These are phyloP conservation scores for Boletellus ananiceps DNA, from an alignment of 768 basidiomycete species.

Conservation along the genomic window DNA sequence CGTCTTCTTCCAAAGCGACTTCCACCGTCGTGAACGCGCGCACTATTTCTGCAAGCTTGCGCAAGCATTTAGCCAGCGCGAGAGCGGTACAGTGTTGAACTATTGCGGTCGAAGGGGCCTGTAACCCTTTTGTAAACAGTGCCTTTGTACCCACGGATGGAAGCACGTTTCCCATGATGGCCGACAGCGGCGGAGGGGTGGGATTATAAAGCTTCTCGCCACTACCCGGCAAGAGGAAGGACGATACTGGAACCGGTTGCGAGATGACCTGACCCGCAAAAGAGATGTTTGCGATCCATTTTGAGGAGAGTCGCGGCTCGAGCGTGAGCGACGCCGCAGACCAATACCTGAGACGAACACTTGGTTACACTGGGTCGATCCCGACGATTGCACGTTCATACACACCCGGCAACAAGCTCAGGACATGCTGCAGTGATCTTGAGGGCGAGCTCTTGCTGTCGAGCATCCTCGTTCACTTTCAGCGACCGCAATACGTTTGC, in stretches of 20 bases:
- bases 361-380: no score
- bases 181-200: slow-evolving; percentile 66
- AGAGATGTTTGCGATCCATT: slow-evolving; percentile 88
- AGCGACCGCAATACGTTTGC: slow-evolving; percentile 66
- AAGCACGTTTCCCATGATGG: slow-evolving; percentile 73
- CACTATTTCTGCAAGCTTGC: slow-evolving; percentile 61
- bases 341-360: slow-evolving; percentile 59
- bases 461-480: slow-evolving; percentile 84
- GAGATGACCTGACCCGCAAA: slow-evolving; percentile 78
- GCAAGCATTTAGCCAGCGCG: slow-evolving; percentile 67
- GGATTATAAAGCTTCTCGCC: slow-evolving; percentile 50
- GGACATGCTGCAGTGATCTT: slow-evolving; percentile 81
- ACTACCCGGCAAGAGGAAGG: slow-evolving; percentile 52
- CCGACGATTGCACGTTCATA: slow-evolving; percentile 15
- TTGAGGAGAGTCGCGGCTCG: slow-evolving; percentile 82
- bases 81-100: slow-evolving; percentile 86
- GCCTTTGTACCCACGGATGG: slow-evolving; percentile 68
- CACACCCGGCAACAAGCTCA: slow-evolving; percentile 74
- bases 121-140: slow-evolving; percentile 79
- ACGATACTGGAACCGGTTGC: slow-evolving; percentile 60
- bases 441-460: slow-evolving; percentile 79
- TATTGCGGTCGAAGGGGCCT: slow-evolving; percentile 55
- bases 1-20: slow-evolving; percentile 53
- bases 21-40: slow-evolving; percentile 46
- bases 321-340: slow-evolving; percentile 61